phyloP scores from a whole-genome alignment of 805 yeast genomes.

The Debaryomyces hansenii region DNA sequence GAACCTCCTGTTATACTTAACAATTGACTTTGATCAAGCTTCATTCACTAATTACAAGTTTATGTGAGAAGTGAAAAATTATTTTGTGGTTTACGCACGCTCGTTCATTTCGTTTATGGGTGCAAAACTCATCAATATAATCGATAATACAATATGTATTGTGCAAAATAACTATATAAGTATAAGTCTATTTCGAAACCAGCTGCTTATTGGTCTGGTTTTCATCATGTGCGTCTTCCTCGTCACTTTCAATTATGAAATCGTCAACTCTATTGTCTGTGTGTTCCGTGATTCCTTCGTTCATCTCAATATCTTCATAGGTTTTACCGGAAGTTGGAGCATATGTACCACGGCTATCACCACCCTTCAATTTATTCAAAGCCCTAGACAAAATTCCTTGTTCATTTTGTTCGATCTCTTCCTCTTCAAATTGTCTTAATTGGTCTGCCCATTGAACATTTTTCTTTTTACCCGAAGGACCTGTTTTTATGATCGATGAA shows the following conservation, averaged over 20 bases:
- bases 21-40: too few species aligned
- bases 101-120: neutral
- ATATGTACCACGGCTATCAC: constrained; percentile 25
- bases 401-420: constrained; percentile 22
- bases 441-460: constrained; percentile 51
- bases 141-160: neutral
- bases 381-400: constrained; percentile 40
- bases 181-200: too few species aligned
- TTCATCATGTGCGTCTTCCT: constrained; percentile 14
- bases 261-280: constrained; percentile 28
- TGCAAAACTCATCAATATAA: neutral
- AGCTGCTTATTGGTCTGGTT: too few species aligned
- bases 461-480: constrained; percentile 35
- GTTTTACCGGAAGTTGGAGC: constrained; percentile 19
- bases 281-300: constrained; percentile 18
- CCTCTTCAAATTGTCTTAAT: constrained; percentile 33
- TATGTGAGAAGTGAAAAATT: neutral
- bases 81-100: constrained; percentile 1
- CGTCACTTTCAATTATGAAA: constrained; percentile 51
- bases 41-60: neutral
- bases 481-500: constrained; percentile 41
- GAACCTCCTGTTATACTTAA: too few species aligned
- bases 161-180: too few species aligned
- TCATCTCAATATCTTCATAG: constrained; percentile 44
- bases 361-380: constrained; percentile 30